Percentiles rank a stretch among this genome's conserved stretches.
These are phyloP conservation scores for Leishmania gerbilli DNA, from an alignment of 208 protist species.

Conservation along the genomic window DNA sequence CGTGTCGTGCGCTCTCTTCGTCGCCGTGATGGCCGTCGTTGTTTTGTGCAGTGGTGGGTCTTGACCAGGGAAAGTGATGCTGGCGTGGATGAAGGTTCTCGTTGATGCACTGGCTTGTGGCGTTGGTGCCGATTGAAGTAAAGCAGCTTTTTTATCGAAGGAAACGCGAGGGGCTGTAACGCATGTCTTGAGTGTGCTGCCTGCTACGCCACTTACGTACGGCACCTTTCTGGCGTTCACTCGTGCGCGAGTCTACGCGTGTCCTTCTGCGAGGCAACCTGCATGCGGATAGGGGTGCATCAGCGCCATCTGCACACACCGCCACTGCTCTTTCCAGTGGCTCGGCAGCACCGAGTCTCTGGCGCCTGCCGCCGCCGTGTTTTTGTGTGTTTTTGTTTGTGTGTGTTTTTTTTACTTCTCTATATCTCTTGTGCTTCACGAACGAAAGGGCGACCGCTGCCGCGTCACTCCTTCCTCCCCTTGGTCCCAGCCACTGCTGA, in stretches of 20 bases:
- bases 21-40: neutral
- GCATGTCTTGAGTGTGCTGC: neutral
- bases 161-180: neutral
- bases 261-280: neutral
- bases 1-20: neutral
- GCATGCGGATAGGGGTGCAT: neutral
- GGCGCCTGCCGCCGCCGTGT: no score
- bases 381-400: neutral
- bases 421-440: neutral
- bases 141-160: no score
- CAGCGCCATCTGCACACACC: neutral
- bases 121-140: neutral
- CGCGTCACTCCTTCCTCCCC: neutral
- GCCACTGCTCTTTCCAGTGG: neutral
- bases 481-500: neutral
- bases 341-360: neutral
- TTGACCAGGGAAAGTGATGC: neutral
- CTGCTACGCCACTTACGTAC: neutral
- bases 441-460: neutral
- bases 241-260: neutral
- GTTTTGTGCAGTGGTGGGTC: neutral
- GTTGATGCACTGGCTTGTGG: neutral
- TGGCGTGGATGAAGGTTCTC: neutral
- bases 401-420: neutral
- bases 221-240: neutral